phyloP scores from a whole-genome alignment of 768 basidiomycete genomes.

The Lentinula boryana region DNA sequence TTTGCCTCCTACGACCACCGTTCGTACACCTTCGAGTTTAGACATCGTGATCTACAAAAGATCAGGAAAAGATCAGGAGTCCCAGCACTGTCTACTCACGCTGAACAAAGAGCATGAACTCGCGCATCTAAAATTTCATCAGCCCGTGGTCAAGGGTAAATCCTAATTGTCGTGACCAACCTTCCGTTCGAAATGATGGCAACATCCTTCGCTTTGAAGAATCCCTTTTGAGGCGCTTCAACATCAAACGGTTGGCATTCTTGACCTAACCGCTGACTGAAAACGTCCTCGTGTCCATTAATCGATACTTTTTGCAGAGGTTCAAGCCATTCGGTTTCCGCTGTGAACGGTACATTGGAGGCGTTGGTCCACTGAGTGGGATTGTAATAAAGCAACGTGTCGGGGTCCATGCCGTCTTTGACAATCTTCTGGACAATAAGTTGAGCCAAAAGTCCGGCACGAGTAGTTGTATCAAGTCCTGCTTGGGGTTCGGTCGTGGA shows the following conservation, averaged over 20 bases:
- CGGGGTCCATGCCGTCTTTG: conserved; percentile 21
- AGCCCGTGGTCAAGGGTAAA: neutral
- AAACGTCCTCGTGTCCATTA: conserved; percentile 29
- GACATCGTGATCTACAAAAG: conserved; percentile 52
- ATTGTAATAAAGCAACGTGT: conserved; percentile 24
- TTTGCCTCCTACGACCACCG: conserved; percentile 50
- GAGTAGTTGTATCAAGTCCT: conserved; percentile 28
- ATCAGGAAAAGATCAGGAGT: neutral
- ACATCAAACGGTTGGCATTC: conserved; percentile 39
- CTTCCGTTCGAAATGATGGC: conserved; percentile 52
- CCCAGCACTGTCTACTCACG: conserved; percentile 22
- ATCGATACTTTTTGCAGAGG: conserved; percentile 23
- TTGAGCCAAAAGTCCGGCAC: conserved; percentile 28
- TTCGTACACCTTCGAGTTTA: conserved; percentile 50
- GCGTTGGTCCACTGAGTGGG: conserved; percentile 24
- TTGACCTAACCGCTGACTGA: conserved; percentile 38
- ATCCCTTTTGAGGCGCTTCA: conserved; percentile 31
- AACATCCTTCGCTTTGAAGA: conserved; percentile 45
- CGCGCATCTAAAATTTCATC: conserved; percentile 29
- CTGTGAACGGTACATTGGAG: conserved; percentile 24
- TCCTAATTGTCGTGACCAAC: conserved; percentile 14
- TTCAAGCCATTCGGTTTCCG: conserved; percentile 26
- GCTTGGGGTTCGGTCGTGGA: conserved; percentile 30
- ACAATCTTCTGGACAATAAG: conserved; percentile 24
- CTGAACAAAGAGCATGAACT: conserved; percentile 44